Base-by-base conservation (phyloP, 2,329 filamentous ascomycete genomes). In the Alternaria alternata region DNA sequence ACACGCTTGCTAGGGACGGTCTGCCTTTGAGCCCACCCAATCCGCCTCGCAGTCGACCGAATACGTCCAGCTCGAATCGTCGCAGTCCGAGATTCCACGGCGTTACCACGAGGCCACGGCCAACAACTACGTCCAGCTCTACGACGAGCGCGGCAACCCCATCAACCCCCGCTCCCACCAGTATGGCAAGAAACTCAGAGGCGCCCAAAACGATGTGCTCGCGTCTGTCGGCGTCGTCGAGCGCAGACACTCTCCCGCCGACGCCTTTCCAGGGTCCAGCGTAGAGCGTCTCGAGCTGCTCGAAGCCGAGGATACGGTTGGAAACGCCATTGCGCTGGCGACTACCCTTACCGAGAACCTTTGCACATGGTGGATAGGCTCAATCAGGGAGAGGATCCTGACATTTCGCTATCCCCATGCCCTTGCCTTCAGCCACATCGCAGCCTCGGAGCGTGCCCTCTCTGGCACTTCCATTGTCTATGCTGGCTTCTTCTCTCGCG, bases 191-290 rank as follows among this genome's bases (percentile, higher is more conserved):
- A 73, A 71, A 28, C 71, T 82, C 38, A 75, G 82, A 52, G 75
- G 78, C 53, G 81, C 82, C 7, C 80, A 82, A 56, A 84, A 84
- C 46, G 81, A 82, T 63, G 78, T 83, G 1, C 75, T 83, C 5
- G 80, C 78, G 20, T 78, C 82, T 0, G 80, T 84, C 9, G 82
- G 82, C 20, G 81, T 84, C 1, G 79, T 83, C 0, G 80, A 82
- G 65, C 72, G 79, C 58, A 79, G 71, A 9, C 65, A 54, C 16
- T 67, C 71, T 26, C 71, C 71, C 5, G 65, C 68, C 16, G 64
- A 72, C 18, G 66, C 62, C 7, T 67, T 75, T 24, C 69, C 74
- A 5, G 71, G 70, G 36, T 64, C 71, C 3, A 72, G 69, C 34
- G 65, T 72, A 46, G 67, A 73, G 28, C 71, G 69, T 14, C 26